A percentile compares a stretch with the other conserved stretches of the same genome.
Conservation (phyloP, 2,329 filamentous ascomycete genomes). For the Penicillium sumatraense region DNA sequence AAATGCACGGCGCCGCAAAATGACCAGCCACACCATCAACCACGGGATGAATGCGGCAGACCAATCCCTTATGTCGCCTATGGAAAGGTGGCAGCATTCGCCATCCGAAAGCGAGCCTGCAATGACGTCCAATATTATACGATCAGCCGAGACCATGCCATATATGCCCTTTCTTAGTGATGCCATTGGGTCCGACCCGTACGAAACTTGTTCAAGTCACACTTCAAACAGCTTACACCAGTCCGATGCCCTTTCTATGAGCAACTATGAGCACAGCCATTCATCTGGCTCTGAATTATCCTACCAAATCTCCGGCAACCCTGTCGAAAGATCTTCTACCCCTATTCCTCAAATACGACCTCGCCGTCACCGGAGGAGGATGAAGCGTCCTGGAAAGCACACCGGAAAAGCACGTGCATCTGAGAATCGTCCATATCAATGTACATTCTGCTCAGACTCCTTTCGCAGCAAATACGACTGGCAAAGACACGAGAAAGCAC, state of each 20-base stretch:
- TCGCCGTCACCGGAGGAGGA: conserved; percentile 26
- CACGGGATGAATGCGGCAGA: conserved; percentile 45
- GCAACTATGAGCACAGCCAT: conserved; percentile 54
- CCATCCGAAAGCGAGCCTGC: conserved; percentile 69
- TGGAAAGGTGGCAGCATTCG: conserved; percentile 68
- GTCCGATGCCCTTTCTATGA: conserved; percentile 53
- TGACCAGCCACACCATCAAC: conserved; percentile 29
- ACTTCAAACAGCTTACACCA: conserved; percentile 54
- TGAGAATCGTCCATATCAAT: conserved; percentile 33
- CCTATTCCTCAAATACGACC: conserved; percentile 6
- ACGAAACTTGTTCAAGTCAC: conserved; percentile 45
- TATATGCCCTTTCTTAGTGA: conserved; percentile 22
- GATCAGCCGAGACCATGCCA: conserved; percentile 54
- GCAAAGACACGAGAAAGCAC: conserved; percentile 52
- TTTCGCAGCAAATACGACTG: conserved; percentile 54
- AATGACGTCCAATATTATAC: conserved; percentile 62
- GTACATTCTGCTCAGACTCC: conserved; percentile 52
- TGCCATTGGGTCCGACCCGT: conserved; percentile 19
- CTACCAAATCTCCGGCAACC: conserved; percentile 24
- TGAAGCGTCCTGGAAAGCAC: too few relatives aligned
- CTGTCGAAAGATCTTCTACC: conserved; percentile 14
- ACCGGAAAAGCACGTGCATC: conserved; percentile 32
- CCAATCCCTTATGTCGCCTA: conserved; percentile 57
- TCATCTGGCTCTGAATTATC: conserved; percentile 57
- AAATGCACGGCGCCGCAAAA: conserved; percentile 72